Conservation (phyloP, 1,284 basidiomycete genomes). For the Boletus hoseneyae region DNA sequence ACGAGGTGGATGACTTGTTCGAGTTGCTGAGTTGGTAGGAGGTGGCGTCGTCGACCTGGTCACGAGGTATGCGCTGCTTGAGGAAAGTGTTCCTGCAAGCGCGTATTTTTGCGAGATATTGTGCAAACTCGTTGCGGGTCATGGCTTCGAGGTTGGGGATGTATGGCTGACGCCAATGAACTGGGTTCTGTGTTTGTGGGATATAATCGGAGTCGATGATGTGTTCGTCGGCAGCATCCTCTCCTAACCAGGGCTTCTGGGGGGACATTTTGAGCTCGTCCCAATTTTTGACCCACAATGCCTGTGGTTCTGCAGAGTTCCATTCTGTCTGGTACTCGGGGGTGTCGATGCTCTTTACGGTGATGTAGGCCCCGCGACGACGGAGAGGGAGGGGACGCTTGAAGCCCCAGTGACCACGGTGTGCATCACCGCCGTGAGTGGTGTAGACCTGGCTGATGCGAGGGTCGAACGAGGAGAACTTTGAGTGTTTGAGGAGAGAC, state of each 20-base stretch:
- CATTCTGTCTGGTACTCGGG: constrained; percentile 73
- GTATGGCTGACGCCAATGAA: constrained; percentile 22
- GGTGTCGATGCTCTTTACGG: constrained; percentile 60
- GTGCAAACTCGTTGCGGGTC: constrained; percentile 50
- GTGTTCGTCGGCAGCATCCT: constrained; percentile 18
- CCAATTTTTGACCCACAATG: constrained; percentile 59
- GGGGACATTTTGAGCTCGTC: constrained; percentile 59
- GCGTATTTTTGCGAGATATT: constrained; percentile 57
- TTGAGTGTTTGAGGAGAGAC: constrained; percentile 68
- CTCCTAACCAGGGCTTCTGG: constrained; percentile 7
- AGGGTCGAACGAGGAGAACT: constrained; percentile 75
- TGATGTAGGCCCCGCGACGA: constrained; percentile 58
- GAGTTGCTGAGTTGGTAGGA: constrained; percentile 34
- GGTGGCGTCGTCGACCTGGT: constrained; percentile 14
- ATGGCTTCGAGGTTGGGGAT: constrained; percentile 47
- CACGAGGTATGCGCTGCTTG: constrained; percentile 34
- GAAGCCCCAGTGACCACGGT: constrained; percentile 75
- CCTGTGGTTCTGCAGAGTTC: constrained; percentile 60
- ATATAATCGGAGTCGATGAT: constrained; percentile 30
- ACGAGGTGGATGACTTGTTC: constrained; percentile 29
- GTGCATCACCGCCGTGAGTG: constrained; percentile 59
- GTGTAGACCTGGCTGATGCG: constrained; percentile 70
- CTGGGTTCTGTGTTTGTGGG: constrained; percentile 10
- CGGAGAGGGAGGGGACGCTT: constrained; percentile 71
- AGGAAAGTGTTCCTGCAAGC: constrained; percentile 49